phyloP scores from a whole-genome alignment of 805 yeast genomes.

The Lipomyces starkeyi region DNA sequence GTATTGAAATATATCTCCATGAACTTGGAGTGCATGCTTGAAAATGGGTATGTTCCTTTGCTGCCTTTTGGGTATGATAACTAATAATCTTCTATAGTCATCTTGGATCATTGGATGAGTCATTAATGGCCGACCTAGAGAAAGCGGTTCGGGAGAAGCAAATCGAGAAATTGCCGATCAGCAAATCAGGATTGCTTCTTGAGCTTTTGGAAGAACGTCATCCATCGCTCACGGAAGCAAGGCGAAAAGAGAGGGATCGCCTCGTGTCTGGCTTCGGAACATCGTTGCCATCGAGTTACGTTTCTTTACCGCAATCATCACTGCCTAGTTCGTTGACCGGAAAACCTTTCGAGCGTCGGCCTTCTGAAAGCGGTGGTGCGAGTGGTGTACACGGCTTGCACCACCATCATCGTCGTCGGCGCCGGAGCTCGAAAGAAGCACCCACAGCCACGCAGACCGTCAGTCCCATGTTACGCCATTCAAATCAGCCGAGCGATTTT shows the following conservation, averaged over 20 bases:
- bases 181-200: conserved; percentile 30
- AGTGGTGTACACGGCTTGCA: not conserved
- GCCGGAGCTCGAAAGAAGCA: conserved; percentile 23
- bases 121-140: conserved; percentile 29
- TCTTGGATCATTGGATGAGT: conserved; percentile 15
- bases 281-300: conserved; percentile 17
- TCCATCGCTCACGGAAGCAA: conserved; percentile 21
- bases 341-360: conserved; percentile 14
- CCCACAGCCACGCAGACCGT: conserved; percentile 8
- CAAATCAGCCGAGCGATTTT: conserved; percentile 20
- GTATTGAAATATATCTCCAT: conserved; percentile 72
- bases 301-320: conserved; percentile 21
- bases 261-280: conserved; percentile 4
- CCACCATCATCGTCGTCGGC: conserved; percentile 9
- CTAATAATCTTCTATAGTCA: conserved; percentile 3
- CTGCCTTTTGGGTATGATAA: not conserved
- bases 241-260: conserved; percentile 26
- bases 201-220: conserved; percentile 34
- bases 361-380: not conserved
- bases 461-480: conserved; percentile 23
- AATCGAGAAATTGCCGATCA: conserved; percentile 31
- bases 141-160: conserved; percentile 29
- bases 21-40: conserved; percentile 66
- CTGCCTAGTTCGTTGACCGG: conserved; percentile 16
- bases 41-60: conserved; percentile 47